Base-by-base conservation (phyloP, 371 early-diverging fungal species). In the Capillidium rhysosporum region DNA sequence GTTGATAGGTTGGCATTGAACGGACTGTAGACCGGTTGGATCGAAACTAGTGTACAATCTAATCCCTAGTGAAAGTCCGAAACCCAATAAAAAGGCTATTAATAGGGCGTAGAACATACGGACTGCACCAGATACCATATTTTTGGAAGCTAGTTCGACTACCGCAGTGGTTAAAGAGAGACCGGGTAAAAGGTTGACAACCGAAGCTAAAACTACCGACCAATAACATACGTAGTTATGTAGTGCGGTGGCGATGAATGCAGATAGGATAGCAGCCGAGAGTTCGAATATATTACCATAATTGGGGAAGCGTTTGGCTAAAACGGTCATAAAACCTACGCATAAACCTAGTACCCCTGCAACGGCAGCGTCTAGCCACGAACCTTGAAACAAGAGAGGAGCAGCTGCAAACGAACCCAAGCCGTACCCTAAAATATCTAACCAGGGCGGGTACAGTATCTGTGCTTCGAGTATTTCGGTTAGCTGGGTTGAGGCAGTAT, bases 41-140 rank as follows among this genome's bases (percentile, higher is more conserved):
- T 46, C 56, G 25, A 66, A 60, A 1, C 55, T 57, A 30, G 59
- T 57, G 58, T 59, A 70, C 1, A 77, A 63, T 31, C 69, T 60
- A 3, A 66, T 64, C 0, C 81, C 81, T n/a, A 80, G 64, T 3
- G 72, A 66, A 49, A 83, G 59, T 0, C 81, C 84, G 45, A 75
- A 81, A 3, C 77, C 72, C 2, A 78, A 65, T 38, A 78, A 62
- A 54, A 82, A 70, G 9, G 80, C 75, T 1, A 73, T 68, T 14
- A 82, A 65, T 8, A 86, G 58, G 1, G 82, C 72, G 57, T 76
- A 71, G 48, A 78, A 77, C 51, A 79, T 62, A 4, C 80, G 67
- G 2, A 80, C 75, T 0, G 79, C 76, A 1, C 85, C 85, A 0
- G 80, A 77, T 18, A 80, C 70, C 65, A 82, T 69, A 60, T 78